phyloP scores from a whole-genome alignment of 2,329 filamentous ascomycete species.

The Aspergillus fumigatiaffinis region DNA sequence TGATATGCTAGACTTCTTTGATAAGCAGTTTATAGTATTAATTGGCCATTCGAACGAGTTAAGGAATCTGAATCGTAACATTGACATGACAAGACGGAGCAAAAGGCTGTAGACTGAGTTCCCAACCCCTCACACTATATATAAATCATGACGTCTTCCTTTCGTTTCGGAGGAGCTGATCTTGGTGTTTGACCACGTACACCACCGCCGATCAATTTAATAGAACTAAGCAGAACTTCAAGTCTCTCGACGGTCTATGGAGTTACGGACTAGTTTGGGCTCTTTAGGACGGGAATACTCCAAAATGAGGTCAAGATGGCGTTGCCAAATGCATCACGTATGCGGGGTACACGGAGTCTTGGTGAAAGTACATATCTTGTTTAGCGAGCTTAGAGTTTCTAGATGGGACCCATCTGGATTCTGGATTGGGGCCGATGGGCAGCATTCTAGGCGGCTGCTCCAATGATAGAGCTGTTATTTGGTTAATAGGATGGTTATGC shows the following conservation, averaged over 20 bases:
- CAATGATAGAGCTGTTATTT: not conserved
- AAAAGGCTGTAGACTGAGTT: not conserved
- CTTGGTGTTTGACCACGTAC: not conserved
- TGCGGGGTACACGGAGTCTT: slow-evolving; percentile 1
- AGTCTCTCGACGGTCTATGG: not conserved
- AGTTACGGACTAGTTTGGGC: not conserved
- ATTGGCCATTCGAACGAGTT: no score
- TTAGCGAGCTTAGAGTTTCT: not conserved
- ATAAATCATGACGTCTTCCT: not conserved
- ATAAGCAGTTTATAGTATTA: not conserved
- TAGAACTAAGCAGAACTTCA: not conserved
- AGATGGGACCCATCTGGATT: not conserved
- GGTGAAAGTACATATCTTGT: not conserved
- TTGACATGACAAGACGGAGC: not conserved
- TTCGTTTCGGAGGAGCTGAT: not conserved
- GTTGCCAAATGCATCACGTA: not conserved
- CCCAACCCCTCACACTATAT: not conserved
- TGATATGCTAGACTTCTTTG: not conserved
- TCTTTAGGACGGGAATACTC: not conserved
- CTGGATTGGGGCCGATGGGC: not conserved
- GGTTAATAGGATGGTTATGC: not conserved
- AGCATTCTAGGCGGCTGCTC: not conserved
- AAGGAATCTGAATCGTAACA: no score
- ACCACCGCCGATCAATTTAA: not conserved
- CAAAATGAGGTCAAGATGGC: slow-evolving; percentile 7